A percentile compares a stretch with the other conserved stretches of the same genome.
Evolutionary conservation across 768 basidiomycete species (phyloP).

Genomic region (Leccinellum luteum): DNA sequence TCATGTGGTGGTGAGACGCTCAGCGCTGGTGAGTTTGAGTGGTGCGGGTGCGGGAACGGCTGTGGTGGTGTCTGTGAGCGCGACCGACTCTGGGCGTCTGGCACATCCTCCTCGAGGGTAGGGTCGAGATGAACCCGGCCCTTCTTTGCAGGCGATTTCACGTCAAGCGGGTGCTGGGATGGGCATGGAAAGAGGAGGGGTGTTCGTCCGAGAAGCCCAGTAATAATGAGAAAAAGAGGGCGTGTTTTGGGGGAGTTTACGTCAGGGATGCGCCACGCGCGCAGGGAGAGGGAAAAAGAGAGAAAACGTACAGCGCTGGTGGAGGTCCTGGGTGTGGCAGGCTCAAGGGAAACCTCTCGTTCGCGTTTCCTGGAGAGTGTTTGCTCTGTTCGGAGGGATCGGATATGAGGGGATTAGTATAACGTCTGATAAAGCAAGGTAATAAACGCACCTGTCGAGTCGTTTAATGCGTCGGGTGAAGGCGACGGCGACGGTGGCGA

Average conservation of each 20-base stretch:
- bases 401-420: conserved; percentile 20
- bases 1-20: conserved; percentile 72
- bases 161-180: conserved; percentile 35
- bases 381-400: conserved; percentile 32
- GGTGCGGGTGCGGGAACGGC: conserved; percentile 30
- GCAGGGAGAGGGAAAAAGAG: conserved; percentile 19
- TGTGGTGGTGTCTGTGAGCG: conserved; percentile 54
- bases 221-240: conserved; percentile 9
- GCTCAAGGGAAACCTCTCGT: conserved; percentile 75
- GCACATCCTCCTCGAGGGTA: neutral
- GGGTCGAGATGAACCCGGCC: conserved; percentile 62
- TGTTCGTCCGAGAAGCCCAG: neutral
- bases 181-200: conserved; percentile 8
- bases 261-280: conserved; percentile 22
- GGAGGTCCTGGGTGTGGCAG: conserved; percentile 46
- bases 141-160: conserved; percentile 72
- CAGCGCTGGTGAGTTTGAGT: conserved; percentile 30
- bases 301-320: conserved; percentile 35
- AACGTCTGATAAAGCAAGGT: conserved; percentile 26
- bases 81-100: conserved; percentile 16
- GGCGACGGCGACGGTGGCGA: conserved; percentile 35
- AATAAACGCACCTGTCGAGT: conserved; percentile 41
- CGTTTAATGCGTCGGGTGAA: conserved; percentile 41
- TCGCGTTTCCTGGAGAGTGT: conserved; percentile 69
- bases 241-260: conserved; percentile 24